phyloP scores from a whole-genome alignment of 768 basidiomycete species.

The Tulasnella sp. region DNA sequence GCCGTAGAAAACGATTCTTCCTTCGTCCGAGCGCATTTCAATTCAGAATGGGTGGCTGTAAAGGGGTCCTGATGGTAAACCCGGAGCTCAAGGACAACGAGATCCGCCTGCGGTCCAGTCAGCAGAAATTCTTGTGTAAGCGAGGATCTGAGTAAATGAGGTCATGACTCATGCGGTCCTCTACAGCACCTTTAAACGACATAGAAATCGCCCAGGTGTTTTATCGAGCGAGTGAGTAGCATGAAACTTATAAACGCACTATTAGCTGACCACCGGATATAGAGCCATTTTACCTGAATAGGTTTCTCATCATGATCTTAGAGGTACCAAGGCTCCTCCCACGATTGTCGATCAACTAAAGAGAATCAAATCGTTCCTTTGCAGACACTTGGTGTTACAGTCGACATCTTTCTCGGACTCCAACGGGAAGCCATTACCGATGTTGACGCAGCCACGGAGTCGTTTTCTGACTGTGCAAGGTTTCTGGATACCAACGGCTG shows the following conservation, averaged over 20 bases:
- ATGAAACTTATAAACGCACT: not conserved
- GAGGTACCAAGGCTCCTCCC: constrained; percentile 40
- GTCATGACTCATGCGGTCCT: constrained; percentile 31
- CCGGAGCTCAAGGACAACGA: constrained; percentile 48
- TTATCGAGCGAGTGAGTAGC: not conserved
- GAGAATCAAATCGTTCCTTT: too few relatives aligned
- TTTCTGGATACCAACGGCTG: constrained; percentile 58
- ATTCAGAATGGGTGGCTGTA: constrained; percentile 34
- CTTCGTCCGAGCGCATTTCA: constrained; percentile 48
- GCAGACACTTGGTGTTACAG: constrained; percentile 50
- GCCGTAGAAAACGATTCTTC: constrained; percentile 39
- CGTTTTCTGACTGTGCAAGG: constrained; percentile 46
- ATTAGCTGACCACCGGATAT: not conserved
- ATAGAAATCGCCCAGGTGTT: constrained; percentile 67
- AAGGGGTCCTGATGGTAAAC: constrained; percentile 58
- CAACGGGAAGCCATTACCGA: constrained; percentile 53
- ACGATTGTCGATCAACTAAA: not conserved
- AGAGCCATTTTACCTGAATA: constrained; percentile 34
- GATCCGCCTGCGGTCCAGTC: constrained; percentile 55
- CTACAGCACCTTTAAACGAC: constrained; percentile 40
- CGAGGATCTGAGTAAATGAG: too few relatives aligned
- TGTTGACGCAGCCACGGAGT: constrained; percentile 45
- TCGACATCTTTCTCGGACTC: constrained; percentile 50
- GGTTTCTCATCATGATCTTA: constrained; percentile 62
- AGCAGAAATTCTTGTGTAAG: constrained; percentile 56